Evolutionary conservation across 148 eudicot genomes (phyloP).

Genomic region (Cornus controversa): DNA sequence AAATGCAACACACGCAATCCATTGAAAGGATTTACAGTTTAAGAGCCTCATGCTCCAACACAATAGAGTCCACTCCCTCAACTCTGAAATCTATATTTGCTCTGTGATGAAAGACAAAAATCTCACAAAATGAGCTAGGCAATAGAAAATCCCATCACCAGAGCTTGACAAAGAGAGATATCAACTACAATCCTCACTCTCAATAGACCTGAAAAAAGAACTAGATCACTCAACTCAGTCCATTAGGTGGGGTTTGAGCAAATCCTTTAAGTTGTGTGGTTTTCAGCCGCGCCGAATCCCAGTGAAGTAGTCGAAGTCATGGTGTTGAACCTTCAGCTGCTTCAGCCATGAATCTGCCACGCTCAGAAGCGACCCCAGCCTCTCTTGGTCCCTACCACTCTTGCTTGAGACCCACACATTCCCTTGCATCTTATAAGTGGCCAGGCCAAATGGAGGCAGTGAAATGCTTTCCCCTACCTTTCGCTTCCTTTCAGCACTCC

Average conservation of each 20-base stretch:
- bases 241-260: background rate
- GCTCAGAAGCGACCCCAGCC: conserved; percentile 61
- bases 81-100: background rate
- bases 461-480: conserved; percentile 71
- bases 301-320: conserved; percentile 84
- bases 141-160: background rate
- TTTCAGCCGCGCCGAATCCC: conserved; percentile 67
- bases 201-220: background rate
- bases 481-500: conserved; percentile 38
- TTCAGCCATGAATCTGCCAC: conserved; percentile 98
- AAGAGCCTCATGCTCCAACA: background rate
- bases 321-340: conserved; percentile 87
- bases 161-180: background rate
- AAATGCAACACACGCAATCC: background rate
- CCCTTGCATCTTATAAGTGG: conserved; percentile 96
- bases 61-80: background rate
- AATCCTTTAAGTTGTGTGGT: background rate
- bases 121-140: background rate
- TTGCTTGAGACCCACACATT: conserved; percentile 62
- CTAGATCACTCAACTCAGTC: background rate
- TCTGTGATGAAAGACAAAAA: background rate
- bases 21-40: background rate
- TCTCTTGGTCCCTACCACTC: conserved; percentile 69
- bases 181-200: conserved; percentile 11
- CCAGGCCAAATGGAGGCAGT: conserved; percentile 77